phyloP scores from a whole-genome alignment of 1,284 basidiomycete genomes.

The Microbotryum saponariae region DNA sequence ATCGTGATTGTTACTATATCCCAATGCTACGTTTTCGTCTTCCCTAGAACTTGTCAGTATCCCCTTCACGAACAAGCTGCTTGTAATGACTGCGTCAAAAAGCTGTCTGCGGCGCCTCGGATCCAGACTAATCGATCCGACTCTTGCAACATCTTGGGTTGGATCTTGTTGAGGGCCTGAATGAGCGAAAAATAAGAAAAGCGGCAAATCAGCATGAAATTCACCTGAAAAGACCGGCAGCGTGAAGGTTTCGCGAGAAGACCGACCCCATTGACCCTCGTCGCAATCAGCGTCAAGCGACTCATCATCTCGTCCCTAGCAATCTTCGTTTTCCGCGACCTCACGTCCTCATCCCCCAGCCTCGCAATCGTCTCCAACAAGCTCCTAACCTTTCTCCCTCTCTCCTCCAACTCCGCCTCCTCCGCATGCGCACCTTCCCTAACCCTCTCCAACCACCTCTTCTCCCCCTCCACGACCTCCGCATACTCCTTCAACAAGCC shows the following conservation, averaged over 20 bases:
- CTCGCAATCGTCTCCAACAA: not conserved
- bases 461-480: slow-evolving; percentile 65
- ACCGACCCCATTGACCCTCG: not conserved
- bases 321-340: slow-evolving; percentile 11
- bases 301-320: slow-evolving; percentile 23
- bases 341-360: not conserved
- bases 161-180: slow-evolving; percentile 13
- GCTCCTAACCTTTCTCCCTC: slow-evolving; percentile 32
- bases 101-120: slow-evolving; percentile 17
- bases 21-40: not conserved
- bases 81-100: slow-evolving; percentile 9
- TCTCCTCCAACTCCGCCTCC: slow-evolving; percentile 25
- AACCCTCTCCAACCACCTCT: slow-evolving; percentile 64
- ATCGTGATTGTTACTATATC: not conserved
- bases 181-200: not conserved
- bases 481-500: too few relatives aligned
- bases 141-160: slow-evolving; percentile 19
- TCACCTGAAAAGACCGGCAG: not conserved
- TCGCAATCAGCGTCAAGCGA: slow-evolving; percentile 13
- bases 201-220: not conserved
- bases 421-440: slow-evolving; percentile 56
- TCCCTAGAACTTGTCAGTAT: not conserved
- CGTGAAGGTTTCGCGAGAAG: not conserved
- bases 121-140: slow-evolving; percentile 26
- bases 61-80: not conserved